Evolutionary conservation across 352 stramenopile species (phyloP).

Genomic region (Pythium phragmitis): DNA sequence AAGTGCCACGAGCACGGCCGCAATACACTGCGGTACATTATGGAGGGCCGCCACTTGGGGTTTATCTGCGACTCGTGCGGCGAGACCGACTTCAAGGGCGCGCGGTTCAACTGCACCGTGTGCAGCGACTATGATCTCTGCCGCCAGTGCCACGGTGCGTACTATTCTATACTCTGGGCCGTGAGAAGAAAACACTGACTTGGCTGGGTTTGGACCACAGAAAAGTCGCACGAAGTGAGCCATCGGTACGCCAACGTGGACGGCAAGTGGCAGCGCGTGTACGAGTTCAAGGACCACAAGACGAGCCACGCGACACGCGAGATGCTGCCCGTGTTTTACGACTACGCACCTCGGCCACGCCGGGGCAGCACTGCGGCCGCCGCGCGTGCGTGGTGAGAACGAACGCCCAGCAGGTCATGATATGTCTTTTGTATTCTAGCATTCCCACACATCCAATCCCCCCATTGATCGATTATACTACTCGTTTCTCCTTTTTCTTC

Average conservation of each 20-base stretch:
- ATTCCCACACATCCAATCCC: not conserved
- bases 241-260: constrained; percentile 82
- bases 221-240: constrained; percentile 52
- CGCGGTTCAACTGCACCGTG: constrained; percentile 69
- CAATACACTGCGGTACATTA: constrained; percentile 72
- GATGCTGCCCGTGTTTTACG: constrained; percentile 72
- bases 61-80: constrained; percentile 85
- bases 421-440: constrained; percentile 16
- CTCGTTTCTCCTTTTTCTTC: not conserved
- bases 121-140: constrained; percentile 84
- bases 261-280: constrained; percentile 76
- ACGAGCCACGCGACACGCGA: constrained; percentile 53
- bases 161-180: not conserved
- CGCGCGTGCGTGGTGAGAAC: constrained; percentile 6
- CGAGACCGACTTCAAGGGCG: constrained; percentile 74
- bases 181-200: not conserved
- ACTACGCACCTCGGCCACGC: constrained; percentile 30
- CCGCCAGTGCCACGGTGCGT: constrained; percentile 53
- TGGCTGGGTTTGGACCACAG: constrained; percentile 26
- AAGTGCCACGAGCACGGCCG: constrained; percentile 74
- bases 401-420: not conserved
- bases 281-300: constrained; percentile 74
- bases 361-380: not conserved
- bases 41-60: constrained; percentile 75
- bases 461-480: not conserved